Conservation (phyloP, 495 filamentous ascomycete genomes). For the Neurospora cerealis region DNA sequence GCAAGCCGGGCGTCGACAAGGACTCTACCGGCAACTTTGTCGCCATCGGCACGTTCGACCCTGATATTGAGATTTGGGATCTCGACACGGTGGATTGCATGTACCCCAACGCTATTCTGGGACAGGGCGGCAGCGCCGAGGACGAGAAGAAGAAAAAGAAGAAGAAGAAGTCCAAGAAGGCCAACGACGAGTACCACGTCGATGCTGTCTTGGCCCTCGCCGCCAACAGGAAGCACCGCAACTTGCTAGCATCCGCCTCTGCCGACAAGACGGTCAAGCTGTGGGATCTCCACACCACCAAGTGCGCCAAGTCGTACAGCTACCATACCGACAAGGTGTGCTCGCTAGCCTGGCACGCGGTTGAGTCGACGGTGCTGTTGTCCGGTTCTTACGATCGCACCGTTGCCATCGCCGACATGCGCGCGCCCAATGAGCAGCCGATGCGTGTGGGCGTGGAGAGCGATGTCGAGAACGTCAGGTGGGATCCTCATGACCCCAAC, state of each 20-base stretch:
- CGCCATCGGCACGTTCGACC: constrained; percentile 92
- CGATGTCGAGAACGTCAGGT: constrained; percentile 84
- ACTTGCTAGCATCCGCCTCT: constrained; percentile 90
- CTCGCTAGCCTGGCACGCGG: constrained; percentile 84
- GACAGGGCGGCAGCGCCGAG: constrained; percentile 53
- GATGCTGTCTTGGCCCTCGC: constrained; percentile 86
- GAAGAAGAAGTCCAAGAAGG: constrained; percentile 76
- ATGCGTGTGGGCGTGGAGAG: constrained; percentile 86
- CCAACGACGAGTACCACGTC: constrained; percentile 86
- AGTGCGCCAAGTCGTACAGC: constrained; percentile 88
- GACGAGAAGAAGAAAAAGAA: constrained; percentile 58
- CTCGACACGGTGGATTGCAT: constrained; percentile 91
- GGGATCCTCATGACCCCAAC: constrained; percentile 87
- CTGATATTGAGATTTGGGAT: constrained; percentile 98
- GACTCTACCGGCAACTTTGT: constrained; percentile 72
- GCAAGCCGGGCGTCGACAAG: constrained; percentile 49
- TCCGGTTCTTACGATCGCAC: constrained; percentile 93
- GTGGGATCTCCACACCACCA: constrained; percentile 87
- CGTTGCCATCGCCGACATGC: constrained; percentile 85
- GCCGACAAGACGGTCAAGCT: constrained; percentile 96
- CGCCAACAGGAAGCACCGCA: constrained; percentile 83
- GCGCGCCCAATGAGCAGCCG: constrained; percentile 66
- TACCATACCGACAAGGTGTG: constrained; percentile 94
- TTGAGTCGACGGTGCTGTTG: constrained; percentile 76
- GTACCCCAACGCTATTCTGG: constrained; percentile 95